Evolutionary conservation across 148 eudicot species (phyloP).

Genomic region (Pouteria glomerata): DNA sequence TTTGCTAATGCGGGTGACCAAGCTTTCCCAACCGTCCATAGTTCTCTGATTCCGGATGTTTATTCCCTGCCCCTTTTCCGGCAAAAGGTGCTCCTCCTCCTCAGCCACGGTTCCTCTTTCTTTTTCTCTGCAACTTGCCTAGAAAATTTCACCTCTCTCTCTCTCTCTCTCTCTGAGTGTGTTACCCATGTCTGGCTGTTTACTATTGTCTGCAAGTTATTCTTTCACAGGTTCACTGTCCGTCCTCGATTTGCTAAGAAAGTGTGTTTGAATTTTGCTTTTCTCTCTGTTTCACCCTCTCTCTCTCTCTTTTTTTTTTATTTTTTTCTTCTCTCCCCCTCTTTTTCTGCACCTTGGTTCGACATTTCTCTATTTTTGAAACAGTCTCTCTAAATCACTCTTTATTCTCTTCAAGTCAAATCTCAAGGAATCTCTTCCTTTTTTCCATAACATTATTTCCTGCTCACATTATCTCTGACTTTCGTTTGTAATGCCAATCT

Average conservation of each 20-base stretch:
- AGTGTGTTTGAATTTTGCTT: slow-evolving; percentile 5
- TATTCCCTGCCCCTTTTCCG: background rate
- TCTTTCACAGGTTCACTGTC: background rate
- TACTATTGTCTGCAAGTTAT: too few relatives aligned
- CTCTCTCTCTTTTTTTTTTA: slow-evolving; percentile 10
- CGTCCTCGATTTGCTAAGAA: background rate
- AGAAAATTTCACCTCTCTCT: background rate
- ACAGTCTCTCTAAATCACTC: slow-evolving; percentile 3
- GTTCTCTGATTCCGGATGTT: background rate
- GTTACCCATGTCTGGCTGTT: background rate
- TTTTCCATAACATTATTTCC: background rate
- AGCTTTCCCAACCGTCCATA: background rate
- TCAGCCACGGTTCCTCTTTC: background rate
- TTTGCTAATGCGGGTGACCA: background rate
- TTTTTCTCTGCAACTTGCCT: slow-evolving; percentile 12
- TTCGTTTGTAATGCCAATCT: slow-evolving; percentile 33
- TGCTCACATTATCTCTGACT: slow-evolving; percentile 8
- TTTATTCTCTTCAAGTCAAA: slow-evolving; percentile 17
- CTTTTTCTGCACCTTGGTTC: slow-evolving; percentile 16
- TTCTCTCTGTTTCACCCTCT: too few relatives aligned
- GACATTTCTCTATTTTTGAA: slow-evolving; percentile 6
- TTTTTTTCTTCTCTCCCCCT: background rate
- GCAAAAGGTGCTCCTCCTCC: background rate
- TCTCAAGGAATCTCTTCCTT: background rate
- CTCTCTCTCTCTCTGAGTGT: background rate